Base-by-base conservation (phyloP, 257 asterid genomes). In the Solanum virginianum region DNA sequence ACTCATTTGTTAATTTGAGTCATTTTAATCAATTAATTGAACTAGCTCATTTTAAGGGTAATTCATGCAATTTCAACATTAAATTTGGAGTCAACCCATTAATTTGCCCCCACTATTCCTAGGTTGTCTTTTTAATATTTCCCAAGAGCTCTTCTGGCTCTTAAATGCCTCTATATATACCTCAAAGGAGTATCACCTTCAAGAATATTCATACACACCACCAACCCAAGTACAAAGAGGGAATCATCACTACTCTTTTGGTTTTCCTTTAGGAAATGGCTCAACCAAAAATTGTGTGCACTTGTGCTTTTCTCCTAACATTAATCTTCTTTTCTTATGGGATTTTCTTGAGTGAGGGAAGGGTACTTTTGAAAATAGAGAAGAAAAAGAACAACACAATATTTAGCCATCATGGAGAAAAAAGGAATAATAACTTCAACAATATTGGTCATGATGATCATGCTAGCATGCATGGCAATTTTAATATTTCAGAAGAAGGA, bases 301-400 rank as follows among this genome's bases (percentile, higher is more conserved):
- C 53, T 79, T 29, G 84, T 83, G 70, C 29, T 39, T 18, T 88
- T 32, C 8, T 77, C 72, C 84, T 88, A 17, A 66, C 88, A 82
- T 49, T 88, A 45, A 49, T 79, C 43, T 26, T 88, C 17, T 45
- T 85, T 22, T 75, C 85, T 17, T 49, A 26, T 69, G 88, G 47
- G 15, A 74, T 79, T 51, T 49, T 7, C 51, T 8, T 84, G 45
- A 54, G 83, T 15, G 90, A 82, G 24, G 88, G 57, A 49, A 83
- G 86, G 16, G 65, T 9, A 69, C 79, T 45, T 4, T 57, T 88
- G 74, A 36, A 60, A 66, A 77, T 4, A 26, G 59, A 86, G 10
- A n/a, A n/a, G n/a, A 66, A 66, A 1, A 80, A 7, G 8, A 69
- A 22, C 6, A 70, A 17, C 47, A 51, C 60, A 53, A 75, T 51